Conservation (phyloP, 768 basidiomycete species). For the Mycena galericulata region DNA sequence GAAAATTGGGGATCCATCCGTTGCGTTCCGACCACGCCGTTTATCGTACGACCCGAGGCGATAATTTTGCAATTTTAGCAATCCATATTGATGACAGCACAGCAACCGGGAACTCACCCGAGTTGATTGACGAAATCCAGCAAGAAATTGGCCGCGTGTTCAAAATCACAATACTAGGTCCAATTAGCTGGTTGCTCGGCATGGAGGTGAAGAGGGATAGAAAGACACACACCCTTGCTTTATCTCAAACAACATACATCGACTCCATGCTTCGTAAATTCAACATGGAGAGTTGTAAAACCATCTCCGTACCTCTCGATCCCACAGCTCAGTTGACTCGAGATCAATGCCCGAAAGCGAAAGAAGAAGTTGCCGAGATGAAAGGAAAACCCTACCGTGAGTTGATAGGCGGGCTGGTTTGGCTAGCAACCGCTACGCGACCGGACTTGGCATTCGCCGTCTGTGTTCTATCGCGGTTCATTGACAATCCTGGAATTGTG, state of each 20-base stretch:
- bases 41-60: background rate
- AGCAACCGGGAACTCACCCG: conserved; percentile 33
- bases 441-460: too few species aligned
- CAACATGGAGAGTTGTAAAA: too few species aligned
- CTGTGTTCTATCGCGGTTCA: too few species aligned
- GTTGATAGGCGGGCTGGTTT: too few species aligned
- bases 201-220: conserved; percentile 51
- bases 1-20: background rate
- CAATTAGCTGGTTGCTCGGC: conserved; percentile 30
- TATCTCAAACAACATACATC: conserved; percentile 3
- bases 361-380: too few species aligned
- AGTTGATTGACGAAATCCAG: conserved; percentile 19
- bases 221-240: conserved; percentile 24
- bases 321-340: too few species aligned
- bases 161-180: conserved; percentile 41
- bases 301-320: too few species aligned
- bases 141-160: too few species aligned
- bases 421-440: too few species aligned
- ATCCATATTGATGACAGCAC: conserved; percentile 47
- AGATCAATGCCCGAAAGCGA: too few species aligned
- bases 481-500: background rate
- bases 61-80: background rate
- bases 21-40: background rate
- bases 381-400: too few species aligned
- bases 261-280: too few species aligned